Evolutionary conservation across 352 stramenopile genomes (phyloP), one percentile per base, ranked within the genome.

Genomic region (Pythium pyrilobum): DNA sequence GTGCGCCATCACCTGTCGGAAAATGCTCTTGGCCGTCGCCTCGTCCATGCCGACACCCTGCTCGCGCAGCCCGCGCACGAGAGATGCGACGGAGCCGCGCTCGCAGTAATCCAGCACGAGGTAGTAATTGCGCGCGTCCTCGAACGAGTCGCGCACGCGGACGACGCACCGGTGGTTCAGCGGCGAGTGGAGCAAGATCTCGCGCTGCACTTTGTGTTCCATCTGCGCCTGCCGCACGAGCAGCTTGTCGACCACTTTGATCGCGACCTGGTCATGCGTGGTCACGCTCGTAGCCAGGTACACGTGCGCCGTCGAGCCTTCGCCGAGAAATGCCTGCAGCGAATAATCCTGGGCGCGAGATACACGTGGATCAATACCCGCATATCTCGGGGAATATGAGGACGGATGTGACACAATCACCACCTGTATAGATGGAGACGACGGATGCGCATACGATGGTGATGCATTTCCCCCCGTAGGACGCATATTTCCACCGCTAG

Each of bases 211-310:
- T 51, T 80, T 80, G 56, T 64, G 63, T 64, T 85, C 65, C 27
- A 88, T 58, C 38, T 86, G 65, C 41, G 76, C 64, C 43, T 83
- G 80, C 18, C 68, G 68, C 24, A 84, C 63, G 32, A 85, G 43
- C 36, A 91, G 63, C 60, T 93, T 91, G 64, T 93, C 83, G 36
- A 93, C 75, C 47, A 89, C 77, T 69, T 93, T 89, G 56, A 93
- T 83, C 15, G 80, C 83, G n/a, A 91, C 72, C 23, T 53, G 53
- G 1, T 67, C 70, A n/a, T 51, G 41, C n/a, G 69, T 55, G 0
- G 18, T 23, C 29, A 38, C 20, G 56, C 72, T 69, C 29, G 80
- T 56, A 13, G 81, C 81, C 34, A 87, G 50, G 66, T 92, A 90
- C 37, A 92, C 77, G 33, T 92, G 79, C 24, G 81, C 81, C 8